Percentiles rank a stretch among this genome's conserved stretches.
These are phyloP conservation scores for Carnegiea gigantea DNA, from an alignment of 179 eudicot species.

Conservation along the genomic window DNA sequence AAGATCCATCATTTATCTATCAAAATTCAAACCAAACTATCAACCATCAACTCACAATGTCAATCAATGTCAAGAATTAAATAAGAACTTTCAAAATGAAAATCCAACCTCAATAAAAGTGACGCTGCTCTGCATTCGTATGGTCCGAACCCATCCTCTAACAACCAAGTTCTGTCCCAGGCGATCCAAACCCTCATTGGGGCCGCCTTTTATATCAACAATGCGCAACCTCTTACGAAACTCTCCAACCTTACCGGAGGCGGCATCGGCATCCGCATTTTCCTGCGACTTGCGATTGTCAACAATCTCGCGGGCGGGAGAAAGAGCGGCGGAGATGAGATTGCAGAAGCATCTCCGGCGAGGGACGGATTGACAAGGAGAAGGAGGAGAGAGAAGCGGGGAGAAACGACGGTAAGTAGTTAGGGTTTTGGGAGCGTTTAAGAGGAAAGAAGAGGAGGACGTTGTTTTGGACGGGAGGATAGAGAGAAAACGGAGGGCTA, in stretches of 20 bases:
- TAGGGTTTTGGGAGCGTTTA: slow-evolving; percentile 25
- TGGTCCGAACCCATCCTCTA: slow-evolving; percentile 85
- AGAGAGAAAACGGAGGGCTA: slow-evolving; percentile 50
- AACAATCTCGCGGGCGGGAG: slow-evolving; percentile 44
- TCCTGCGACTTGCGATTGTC: slow-evolving; percentile 31
- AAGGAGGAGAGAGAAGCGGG: slow-evolving; percentile 19
- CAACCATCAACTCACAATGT: slow-evolving; percentile 7
- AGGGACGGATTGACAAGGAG: slow-evolving; percentile 5
- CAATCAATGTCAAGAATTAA: neutral
- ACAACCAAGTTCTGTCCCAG: slow-evolving; percentile 67
- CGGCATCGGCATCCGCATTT: neutral
- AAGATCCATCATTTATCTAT: slow-evolving; percentile 83
- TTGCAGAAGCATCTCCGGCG: slow-evolving; percentile 45
- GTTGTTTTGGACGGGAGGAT: slow-evolving; percentile 25
- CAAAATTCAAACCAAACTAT: slow-evolving; percentile 4
- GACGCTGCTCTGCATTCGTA: slow-evolving; percentile 81
- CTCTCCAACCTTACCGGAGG: slow-evolving; percentile 44
- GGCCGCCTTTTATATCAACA: slow-evolving; percentile 72
- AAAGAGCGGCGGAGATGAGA: slow-evolving; percentile 35
- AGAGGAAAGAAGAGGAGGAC: slow-evolving; percentile 7
- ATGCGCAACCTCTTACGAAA: slow-evolving; percentile 62
- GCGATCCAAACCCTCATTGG: slow-evolving; percentile 74
- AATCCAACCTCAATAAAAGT: slow-evolving; percentile 79
- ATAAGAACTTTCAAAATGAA: neutral
- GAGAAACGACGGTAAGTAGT: slow-evolving; percentile 17